phyloP scores from a whole-genome alignment of 352 stramenopile species.

The Plasmopara viticola region DNA sequence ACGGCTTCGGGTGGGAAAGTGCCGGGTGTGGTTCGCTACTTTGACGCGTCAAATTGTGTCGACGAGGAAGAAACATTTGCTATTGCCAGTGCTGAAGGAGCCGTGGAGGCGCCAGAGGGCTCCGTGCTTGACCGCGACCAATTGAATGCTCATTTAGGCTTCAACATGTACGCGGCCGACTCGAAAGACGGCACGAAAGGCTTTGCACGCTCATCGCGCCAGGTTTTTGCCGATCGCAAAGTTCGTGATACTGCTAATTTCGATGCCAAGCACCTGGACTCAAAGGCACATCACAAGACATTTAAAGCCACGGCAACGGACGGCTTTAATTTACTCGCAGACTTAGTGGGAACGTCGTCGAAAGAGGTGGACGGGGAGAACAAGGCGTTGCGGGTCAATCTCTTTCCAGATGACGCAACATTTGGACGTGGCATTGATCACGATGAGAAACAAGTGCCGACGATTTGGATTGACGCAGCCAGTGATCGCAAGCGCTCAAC shows the following conservation, averaged over 20 bases:
- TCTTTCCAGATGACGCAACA: conserved; percentile 58
- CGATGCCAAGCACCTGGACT: conserved; percentile 22
- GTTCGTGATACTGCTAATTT: conserved; percentile 10
- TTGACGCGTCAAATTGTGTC: conserved; percentile 46
- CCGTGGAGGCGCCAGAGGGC: conserved; percentile 41
- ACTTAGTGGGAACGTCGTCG: conserved; percentile 61
- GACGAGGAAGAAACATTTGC: conserved; percentile 67
- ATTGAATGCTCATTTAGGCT: conserved; percentile 48
- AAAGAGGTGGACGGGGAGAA: conserved; percentile 44
- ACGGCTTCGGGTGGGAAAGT: conserved; percentile 58
- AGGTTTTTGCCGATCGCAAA: conserved; percentile 65
- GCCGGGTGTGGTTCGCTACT: conserved; percentile 66
- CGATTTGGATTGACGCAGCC: conserved; percentile 75
- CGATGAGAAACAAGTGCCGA: conserved; percentile 56
- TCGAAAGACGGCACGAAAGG: conserved; percentile 35
- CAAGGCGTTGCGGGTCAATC: conserved; percentile 67
- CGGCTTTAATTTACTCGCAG: conserved; percentile 80
- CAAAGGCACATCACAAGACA: conserved; percentile 42
- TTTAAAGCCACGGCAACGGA: conserved; percentile 76
- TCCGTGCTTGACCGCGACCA: conserved; percentile 58
- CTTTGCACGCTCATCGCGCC: conserved; percentile 37
- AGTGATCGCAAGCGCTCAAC: conserved; percentile 61
- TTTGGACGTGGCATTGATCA: conserved; percentile 39
- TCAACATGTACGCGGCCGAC: conserved; percentile 84
- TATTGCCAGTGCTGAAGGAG: conserved; percentile 45